phyloP scores from a whole-genome alignment of 2,329 filamentous ascomycete species.

The Aspergillus sp. region DNA sequence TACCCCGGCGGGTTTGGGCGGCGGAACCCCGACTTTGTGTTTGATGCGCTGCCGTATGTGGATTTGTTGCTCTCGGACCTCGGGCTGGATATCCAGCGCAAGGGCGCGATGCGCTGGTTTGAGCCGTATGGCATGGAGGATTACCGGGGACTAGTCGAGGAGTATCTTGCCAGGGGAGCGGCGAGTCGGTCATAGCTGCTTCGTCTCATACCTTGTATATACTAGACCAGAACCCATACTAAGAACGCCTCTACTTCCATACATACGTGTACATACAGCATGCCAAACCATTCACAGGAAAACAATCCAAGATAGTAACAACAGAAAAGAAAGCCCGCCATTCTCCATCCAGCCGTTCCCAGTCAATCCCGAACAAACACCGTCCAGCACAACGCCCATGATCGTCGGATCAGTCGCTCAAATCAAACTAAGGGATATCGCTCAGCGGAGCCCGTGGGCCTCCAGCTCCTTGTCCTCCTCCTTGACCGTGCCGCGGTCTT shows the following conservation, averaged over 20 bases:
- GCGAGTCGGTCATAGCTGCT: background rate
- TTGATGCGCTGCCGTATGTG: conserved; percentile 72
- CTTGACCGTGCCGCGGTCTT: conserved; percentile 13
- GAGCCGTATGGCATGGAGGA: conserved; percentile 40
- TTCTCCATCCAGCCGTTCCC: background rate
- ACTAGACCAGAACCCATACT: background rate
- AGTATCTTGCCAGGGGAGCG: conserved; percentile 30
- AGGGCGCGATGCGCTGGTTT: conserved; percentile 33
- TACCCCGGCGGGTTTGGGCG: conserved; percentile 62
- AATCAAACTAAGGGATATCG: background rate
- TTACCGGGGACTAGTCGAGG: conserved; percentile 42
- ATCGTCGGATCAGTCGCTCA: background rate
- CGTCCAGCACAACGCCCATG: background rate
- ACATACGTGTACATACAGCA: conserved; percentile 13
- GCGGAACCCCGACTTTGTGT: conserved; percentile 62
- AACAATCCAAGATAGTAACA: background rate
- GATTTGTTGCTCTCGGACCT: conserved; percentile 68
- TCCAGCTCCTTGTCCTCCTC: conserved; percentile 19
- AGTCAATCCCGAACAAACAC: no score
- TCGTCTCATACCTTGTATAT: background rate
- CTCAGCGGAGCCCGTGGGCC: conserved; percentile 6
- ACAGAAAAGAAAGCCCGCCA: background rate
- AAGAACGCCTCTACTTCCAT: conserved; percentile 15
- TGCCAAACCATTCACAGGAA: background rate
- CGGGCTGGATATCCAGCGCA: conserved; percentile 52